phyloP scores from a whole-genome alignment of 371 early-diverging fungal species.

The Apophysomyces ossiformis region DNA sequence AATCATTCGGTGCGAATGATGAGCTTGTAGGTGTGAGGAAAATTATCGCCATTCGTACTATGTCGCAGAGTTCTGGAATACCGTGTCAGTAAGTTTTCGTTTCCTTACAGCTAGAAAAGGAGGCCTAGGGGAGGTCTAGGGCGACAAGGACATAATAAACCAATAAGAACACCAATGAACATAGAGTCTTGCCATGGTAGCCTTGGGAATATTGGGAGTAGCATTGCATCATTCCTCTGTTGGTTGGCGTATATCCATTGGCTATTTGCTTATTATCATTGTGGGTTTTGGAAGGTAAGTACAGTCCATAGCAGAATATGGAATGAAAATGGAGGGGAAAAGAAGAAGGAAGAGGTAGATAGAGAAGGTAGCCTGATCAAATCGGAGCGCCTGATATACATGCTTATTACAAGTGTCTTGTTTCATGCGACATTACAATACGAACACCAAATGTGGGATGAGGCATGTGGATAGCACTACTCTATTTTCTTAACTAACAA shows the following conservation, averaged over 20 bases:
- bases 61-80: slow-evolving; percentile 50
- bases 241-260: slow-evolving; percentile 38
- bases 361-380: not conserved
- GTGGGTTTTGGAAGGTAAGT: slow-evolving; percentile 52
- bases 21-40: slow-evolving; percentile 36
- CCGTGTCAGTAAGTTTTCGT: slow-evolving; percentile 35
- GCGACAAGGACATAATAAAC: not conserved
- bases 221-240: slow-evolving; percentile 37
- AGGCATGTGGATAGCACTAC: slow-evolving; percentile 25
- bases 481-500: not conserved
- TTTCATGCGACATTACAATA: slow-evolving; percentile 49
- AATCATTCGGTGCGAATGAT: not conserved
- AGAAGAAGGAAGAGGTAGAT: not conserved
- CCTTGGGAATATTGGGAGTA: slow-evolving; percentile 38
- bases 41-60: slow-evolving; percentile 37
- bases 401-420: slow-evolving; percentile 27
- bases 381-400: not conserved
- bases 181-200: slow-evolving; percentile 50
- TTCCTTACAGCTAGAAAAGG: too few relatives aligned
- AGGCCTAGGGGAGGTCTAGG: not conserved
- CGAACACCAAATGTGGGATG: slow-evolving; percentile 56
- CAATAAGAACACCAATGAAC: not conserved
- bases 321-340: not conserved
- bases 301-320: not conserved
- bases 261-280: slow-evolving; percentile 46